Percentiles rank a stretch among this genome's conserved stretches.
These are phyloP conservation scores for Saxophila tyrrhenica DNA, from an alignment of 495 filamentous ascomycete genomes.

Conservation along the genomic window DNA sequence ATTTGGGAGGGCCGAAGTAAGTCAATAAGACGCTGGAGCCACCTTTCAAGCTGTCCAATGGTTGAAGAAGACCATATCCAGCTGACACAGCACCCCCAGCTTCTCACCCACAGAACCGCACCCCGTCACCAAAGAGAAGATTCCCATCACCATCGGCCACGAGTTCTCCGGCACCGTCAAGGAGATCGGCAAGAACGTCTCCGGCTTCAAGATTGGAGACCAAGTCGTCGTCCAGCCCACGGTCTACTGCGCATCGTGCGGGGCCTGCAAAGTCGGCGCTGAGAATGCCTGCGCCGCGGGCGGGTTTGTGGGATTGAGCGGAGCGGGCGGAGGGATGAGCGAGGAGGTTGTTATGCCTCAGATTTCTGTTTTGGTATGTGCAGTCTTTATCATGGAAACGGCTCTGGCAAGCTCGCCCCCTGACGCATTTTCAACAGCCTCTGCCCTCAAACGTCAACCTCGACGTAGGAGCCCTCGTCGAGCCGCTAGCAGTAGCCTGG, in stretches of 20 bases:
- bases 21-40: too few species aligned
- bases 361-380: background rate
- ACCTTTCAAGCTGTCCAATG: background rate
- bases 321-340: constrained; percentile 22
- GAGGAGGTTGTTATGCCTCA: constrained; percentile 21
- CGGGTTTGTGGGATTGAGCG: constrained; percentile 23
- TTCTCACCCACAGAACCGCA: constrained; percentile 18
- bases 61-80: background rate
- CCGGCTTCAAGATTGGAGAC: constrained; percentile 16
- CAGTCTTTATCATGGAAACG: too few species aligned
- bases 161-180: constrained; percentile 23
- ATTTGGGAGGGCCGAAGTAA: constrained; percentile 20
- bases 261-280: constrained; percentile 17
- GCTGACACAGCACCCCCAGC: constrained; percentile 3
- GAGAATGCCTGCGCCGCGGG: constrained; percentile 23
- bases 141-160: constrained; percentile 25
- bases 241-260: constrained; percentile 21
- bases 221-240: constrained; percentile 21
- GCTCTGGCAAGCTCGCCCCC: background rate
- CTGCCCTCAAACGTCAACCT: constrained; percentile 21
- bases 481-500: constrained; percentile 24
- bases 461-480: constrained; percentile 24
- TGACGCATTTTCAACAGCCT: background rate
- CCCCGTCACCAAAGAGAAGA: constrained; percentile 20
- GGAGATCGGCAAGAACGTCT: constrained; percentile 17